Percentiles rank a stretch among this genome's conserved stretches.
phyloP scores from a whole-genome alignment of 2,329 filamentous ascomycete genomes.

The Pseudocercospora fuligena region DNA sequence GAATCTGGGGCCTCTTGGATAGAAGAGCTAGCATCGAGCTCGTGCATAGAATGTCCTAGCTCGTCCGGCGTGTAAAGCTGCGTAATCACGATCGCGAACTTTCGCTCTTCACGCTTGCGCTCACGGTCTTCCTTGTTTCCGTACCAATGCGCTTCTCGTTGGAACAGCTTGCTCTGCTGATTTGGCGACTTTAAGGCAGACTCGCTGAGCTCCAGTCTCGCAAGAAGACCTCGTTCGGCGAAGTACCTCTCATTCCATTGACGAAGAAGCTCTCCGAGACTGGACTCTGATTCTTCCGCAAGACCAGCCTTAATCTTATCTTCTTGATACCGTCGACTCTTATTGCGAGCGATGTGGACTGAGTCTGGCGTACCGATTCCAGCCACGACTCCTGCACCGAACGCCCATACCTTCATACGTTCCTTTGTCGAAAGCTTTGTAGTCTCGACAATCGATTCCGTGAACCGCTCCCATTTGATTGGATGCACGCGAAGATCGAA shows the following conservation, averaged over 20 bases:
- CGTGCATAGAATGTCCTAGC: conserved; percentile 7
- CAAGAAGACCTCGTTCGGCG: conserved; percentile 28
- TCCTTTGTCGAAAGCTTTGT: conserved; percentile 30
- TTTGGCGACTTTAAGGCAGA: conserved; percentile 23
- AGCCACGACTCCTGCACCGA: conserved; percentile 21
- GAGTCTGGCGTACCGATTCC: conserved; percentile 13
- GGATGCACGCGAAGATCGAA: conserved; percentile 34
- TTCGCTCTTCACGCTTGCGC: conserved; percentile 29
- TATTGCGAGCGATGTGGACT: conserved; percentile 20
- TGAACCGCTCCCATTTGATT: conserved; percentile 33
- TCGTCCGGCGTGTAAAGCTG: conserved; percentile 23
- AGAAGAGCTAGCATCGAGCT: not conserved
- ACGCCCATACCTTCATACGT: conserved; percentile 29
- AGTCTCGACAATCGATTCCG: conserved; percentile 25
- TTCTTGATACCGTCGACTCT: conserved; percentile 29
- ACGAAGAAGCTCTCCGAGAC: conserved; percentile 29
- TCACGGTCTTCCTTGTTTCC: conserved; percentile 26
- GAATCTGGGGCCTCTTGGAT: not conserved
- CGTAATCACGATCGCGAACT: conserved; percentile 33
- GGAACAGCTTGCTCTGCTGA: conserved; percentile 24
- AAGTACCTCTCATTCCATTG: conserved; percentile 35
- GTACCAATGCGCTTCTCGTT: conserved; percentile 25
- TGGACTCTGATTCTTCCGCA: conserved; percentile 22
- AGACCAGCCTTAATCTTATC: conserved; percentile 31
- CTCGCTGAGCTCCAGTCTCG: conserved; percentile 31